These are phyloP conservation scores for Dipsacomyces acuminosporus DNA, from an alignment of 371 early-diverging fungal species.

Conservation along the genomic window DNA sequence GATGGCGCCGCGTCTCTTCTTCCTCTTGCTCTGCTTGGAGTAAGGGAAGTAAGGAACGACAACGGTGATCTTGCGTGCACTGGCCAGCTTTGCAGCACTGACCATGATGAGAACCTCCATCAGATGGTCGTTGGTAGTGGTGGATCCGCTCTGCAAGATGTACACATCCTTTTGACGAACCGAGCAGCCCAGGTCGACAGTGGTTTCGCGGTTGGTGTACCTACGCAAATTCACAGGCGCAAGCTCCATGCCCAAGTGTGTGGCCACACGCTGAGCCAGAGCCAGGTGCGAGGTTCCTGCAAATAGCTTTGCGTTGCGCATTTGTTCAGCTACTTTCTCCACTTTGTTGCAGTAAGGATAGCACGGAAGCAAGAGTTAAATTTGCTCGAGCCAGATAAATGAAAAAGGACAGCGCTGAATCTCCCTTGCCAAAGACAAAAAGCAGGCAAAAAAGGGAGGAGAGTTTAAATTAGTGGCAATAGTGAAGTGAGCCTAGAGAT, in stretches of 20 bases:
- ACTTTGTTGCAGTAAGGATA: no score
- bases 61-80: constrained; percentile 83
- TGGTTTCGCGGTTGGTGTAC: constrained; percentile 72
- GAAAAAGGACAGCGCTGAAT: no score
- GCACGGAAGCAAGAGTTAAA: no score
- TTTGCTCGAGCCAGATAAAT: no score
- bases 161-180: constrained; percentile 95
- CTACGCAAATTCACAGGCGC: constrained; percentile 70
- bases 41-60: constrained; percentile 96
- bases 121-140: constrained; percentile 87
- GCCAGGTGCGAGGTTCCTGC: constrained; percentile 93
- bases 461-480: no score
- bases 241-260: constrained; percentile 71
- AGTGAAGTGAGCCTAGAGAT: no score
- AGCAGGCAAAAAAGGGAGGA: no score
- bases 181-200: constrained; percentile 79
- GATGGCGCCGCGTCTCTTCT: constrained; percentile 90
- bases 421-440: no score
- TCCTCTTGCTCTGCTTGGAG: constrained; percentile 94
- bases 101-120: constrained; percentile 97
- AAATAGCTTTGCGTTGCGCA: constrained; percentile 88
- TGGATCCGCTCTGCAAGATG: constrained; percentile 91
- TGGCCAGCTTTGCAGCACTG: constrained; percentile 86
- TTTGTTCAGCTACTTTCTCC: constrained; percentile 19
- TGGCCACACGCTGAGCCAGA: constrained; percentile 73